Conservation (phyloP, 2,329 filamentous ascomycete species). For the Phialophora macrospora region DNA sequence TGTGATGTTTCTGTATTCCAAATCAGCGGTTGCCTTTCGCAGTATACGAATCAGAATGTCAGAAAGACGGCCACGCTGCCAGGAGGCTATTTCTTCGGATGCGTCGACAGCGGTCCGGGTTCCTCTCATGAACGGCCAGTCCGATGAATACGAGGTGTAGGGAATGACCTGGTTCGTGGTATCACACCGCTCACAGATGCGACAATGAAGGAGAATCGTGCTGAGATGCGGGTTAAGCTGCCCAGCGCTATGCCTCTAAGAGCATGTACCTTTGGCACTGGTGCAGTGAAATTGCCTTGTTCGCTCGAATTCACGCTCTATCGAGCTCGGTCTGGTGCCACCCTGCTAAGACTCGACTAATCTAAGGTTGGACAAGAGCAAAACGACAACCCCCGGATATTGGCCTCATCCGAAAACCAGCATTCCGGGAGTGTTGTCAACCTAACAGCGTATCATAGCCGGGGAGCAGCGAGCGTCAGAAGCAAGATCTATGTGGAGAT, state of each 20-base stretch:
- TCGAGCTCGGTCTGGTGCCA: not conserved
- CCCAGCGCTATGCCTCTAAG: not conserved
- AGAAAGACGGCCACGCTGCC: not conserved
- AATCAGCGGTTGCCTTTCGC: not conserved
- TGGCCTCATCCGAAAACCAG: not conserved
- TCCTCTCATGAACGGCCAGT: not conserved
- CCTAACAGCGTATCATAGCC: not conserved
- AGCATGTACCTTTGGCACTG: not conserved
- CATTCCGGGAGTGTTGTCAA: not conserved
- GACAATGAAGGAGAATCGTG: not conserved
- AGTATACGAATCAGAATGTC: not conserved
- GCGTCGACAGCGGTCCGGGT: not conserved
- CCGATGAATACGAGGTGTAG: not conserved
- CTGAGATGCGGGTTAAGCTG: not conserved
- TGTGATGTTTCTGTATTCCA: not conserved
- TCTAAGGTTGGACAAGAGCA: not conserved
- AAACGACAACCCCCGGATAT: not conserved
- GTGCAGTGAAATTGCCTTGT: not conserved
- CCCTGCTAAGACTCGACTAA: not conserved
- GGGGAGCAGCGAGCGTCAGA: not conserved
- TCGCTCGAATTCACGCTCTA: not conserved
- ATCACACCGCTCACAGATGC: not conserved
- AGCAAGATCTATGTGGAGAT: conserved; percentile 5
- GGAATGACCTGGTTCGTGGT: not conserved
- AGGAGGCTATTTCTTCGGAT: not conserved